These are phyloP conservation scores for Bidens hawaiensis DNA, from an alignment of 140 eudicot species.

Conservation along the genomic window DNA sequence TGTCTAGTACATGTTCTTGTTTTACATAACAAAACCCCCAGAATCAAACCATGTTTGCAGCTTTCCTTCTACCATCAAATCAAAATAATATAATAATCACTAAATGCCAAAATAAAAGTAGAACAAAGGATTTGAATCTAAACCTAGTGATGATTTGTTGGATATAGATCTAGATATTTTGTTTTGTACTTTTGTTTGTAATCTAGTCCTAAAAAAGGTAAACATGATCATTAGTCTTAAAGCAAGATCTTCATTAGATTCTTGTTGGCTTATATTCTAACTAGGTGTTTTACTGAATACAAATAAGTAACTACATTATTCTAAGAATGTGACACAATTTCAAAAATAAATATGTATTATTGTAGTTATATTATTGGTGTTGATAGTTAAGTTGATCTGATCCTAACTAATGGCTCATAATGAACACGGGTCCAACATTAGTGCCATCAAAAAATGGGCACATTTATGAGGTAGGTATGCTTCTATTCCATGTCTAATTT, in stretches of 20 bases:
- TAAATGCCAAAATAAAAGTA: slow-evolving; percentile 23
- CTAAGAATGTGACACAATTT: too few species aligned
- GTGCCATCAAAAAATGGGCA: slow-evolving; percentile 35
- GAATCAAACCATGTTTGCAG: slow-evolving; percentile 29
- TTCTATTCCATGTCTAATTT: slow-evolving; percentile 14
- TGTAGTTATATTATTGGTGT: slow-evolving; percentile 10
- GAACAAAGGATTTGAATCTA: slow-evolving; percentile 1
- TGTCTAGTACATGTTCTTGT: slow-evolving; percentile 17
- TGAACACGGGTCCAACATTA: slow-evolving; percentile 28
- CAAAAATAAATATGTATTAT: slow-evolving; percentile 5
- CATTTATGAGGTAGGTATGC: slow-evolving; percentile 47
- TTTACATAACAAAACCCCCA: slow-evolving; percentile 23
- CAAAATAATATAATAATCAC: slow-evolving; percentile 13
- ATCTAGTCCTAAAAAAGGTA: slow-evolving; percentile 5
- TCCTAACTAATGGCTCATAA: slow-evolving; percentile 19
- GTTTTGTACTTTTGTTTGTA: slow-evolving; percentile 6
- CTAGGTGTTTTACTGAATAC: too few species aligned
- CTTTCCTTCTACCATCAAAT: slow-evolving; percentile 56
- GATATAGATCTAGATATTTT: not conserved
- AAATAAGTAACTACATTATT: too few species aligned
- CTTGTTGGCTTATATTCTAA: not conserved
- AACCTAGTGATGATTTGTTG: not conserved
- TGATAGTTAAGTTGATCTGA: slow-evolving; percentile 17
- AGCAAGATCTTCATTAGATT: not conserved
- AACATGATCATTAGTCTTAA: slow-evolving; percentile 12